These are phyloP conservation scores for Dillenia suffruticosa DNA, from an alignment of 164 flowering plant species.

Conservation along the genomic window DNA sequence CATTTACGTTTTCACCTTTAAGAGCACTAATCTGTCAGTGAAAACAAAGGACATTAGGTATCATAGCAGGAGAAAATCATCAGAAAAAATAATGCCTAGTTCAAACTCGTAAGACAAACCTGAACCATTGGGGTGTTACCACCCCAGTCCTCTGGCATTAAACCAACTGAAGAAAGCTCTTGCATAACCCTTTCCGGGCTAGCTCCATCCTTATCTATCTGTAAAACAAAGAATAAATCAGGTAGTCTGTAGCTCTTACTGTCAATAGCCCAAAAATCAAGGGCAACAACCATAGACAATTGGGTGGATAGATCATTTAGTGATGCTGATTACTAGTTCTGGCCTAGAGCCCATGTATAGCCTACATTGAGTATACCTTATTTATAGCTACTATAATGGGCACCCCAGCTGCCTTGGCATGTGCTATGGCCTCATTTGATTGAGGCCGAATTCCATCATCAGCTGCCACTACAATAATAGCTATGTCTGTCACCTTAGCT, in stretches of 20 bases:
- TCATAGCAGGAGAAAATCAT: conserved; percentile 1
- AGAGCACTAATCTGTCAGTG: conserved; percentile 82
- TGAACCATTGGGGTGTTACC: conserved; percentile 89
- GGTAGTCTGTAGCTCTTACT: conserved; percentile 3
- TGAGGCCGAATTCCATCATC: conserved; percentile 99
- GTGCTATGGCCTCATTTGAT: conserved; percentile 95
- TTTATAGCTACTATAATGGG: conserved; percentile 88
- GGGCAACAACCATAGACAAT: neutral
- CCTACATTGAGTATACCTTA: conserved; percentile 44
- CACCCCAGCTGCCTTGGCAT: conserved; percentile 96
- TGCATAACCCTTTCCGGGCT: conserved; percentile 87
- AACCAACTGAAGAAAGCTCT: conserved; percentile 87
- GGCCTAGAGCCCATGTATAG: neutral
- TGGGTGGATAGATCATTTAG: too few relatives aligned
- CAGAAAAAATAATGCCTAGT: conserved; percentile 1
- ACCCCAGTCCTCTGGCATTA: conserved; percentile 98
- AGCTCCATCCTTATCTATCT: conserved; percentile 98
- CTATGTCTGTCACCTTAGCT: conserved; percentile 95
- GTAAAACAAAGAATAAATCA: conserved; percentile 12
- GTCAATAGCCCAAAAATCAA: neutral
- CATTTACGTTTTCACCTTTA: conserved; percentile 82
- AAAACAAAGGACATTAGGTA: conserved; percentile 4
- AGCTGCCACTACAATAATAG: conserved; percentile 93
- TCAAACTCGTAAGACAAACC: conserved; percentile 29
- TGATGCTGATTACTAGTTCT: too few relatives aligned